Evolutionary conservation across 768 basidiomycete genomes (phyloP).

Genomic region (Tylopilus balloui): DNA sequence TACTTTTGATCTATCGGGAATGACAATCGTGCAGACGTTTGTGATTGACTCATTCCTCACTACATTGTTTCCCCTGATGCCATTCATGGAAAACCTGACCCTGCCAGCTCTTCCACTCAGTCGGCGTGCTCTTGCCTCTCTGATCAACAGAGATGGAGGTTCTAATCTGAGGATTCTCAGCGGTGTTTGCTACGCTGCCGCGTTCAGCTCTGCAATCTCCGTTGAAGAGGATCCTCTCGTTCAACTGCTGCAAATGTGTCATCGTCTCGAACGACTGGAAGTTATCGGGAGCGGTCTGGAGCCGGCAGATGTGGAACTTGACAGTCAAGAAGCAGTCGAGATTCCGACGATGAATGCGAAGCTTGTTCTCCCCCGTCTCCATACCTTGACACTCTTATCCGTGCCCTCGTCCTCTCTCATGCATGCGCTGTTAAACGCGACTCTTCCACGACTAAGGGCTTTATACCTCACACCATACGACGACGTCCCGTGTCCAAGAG

Average conservation of each 20-base stretch:
- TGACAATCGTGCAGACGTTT: constrained; percentile 46
- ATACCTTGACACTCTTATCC: constrained; percentile 57
- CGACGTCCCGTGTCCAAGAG: constrained; percentile 55
- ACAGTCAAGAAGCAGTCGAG: constrained; percentile 13
- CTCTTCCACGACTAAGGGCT: constrained; percentile 59
- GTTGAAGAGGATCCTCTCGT: constrained; percentile 52
- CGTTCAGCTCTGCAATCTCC: constrained; percentile 24
- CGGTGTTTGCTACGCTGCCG: constrained; percentile 50
- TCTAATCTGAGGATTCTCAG: constrained; percentile 46
- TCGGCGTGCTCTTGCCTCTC: constrained; percentile 48
- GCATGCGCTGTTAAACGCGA: constrained; percentile 50
- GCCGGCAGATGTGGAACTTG: constrained; percentile 43
- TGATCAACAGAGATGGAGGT: constrained; percentile 50
- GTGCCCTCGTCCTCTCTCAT: constrained; percentile 65
- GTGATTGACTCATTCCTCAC: constrained; percentile 60
- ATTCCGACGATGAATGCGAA: constrained; percentile 32
- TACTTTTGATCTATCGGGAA: constrained; percentile 60
- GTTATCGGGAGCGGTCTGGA: constrained; percentile 59
- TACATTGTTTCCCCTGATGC: constrained; percentile 59
- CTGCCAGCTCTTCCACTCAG: constrained; percentile 59
- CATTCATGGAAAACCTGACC: constrained; percentile 52
- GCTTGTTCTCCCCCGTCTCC: constrained; percentile 53
- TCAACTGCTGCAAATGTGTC: constrained; percentile 49
- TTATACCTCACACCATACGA: constrained; percentile 72
- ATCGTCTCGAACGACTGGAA: constrained; percentile 59